Evolutionary conservation across 2,329 filamentous ascomycete genomes (phyloP).

Genomic region (Nakataea oryzae): DNA sequence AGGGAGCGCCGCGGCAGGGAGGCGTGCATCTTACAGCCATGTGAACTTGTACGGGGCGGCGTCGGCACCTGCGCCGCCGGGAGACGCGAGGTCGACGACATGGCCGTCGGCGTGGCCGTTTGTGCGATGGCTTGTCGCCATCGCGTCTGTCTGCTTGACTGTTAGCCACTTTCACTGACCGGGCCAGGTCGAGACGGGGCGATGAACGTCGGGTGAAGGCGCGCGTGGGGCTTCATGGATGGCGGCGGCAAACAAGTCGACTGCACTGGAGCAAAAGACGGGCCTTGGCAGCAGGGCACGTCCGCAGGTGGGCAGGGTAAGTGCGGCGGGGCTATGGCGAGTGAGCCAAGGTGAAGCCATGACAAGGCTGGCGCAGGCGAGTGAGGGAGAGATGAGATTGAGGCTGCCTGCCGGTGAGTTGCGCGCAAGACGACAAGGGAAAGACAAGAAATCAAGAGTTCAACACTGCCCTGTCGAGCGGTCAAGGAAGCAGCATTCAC

Average conservation of each 20-base stretch:
- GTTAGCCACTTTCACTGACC: background rate
- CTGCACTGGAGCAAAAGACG: too few relatives aligned
- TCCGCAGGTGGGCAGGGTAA: background rate
- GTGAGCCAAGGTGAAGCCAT: background rate
- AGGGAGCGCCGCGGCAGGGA: background rate
- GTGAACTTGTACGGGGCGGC: slow-evolving; percentile 12
- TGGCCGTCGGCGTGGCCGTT: background rate
- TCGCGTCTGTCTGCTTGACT: background rate
- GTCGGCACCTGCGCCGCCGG: background rate
- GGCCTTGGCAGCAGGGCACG: background rate
- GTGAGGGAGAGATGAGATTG: background rate
- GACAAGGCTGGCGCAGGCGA: background rate
- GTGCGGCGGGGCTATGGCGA: background rate
- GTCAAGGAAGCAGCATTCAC: too few relatives aligned
- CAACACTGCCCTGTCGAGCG: too few relatives aligned
- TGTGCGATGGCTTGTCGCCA: background rate
- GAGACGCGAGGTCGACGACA: background rate
- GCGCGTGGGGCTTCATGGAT: too few relatives aligned
- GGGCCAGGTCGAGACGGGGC: too few relatives aligned
- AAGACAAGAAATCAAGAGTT: background rate
- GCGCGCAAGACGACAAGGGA: background rate
- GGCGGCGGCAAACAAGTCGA: too few relatives aligned
- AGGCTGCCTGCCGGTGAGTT: background rate
- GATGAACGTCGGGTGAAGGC: too few relatives aligned
- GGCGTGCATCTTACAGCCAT: slow-evolving; percentile 16